These are phyloP conservation scores for Omphalotus guepiniiformis DNA, from an alignment of 768 basidiomycete genomes.

Conservation along the genomic window DNA sequence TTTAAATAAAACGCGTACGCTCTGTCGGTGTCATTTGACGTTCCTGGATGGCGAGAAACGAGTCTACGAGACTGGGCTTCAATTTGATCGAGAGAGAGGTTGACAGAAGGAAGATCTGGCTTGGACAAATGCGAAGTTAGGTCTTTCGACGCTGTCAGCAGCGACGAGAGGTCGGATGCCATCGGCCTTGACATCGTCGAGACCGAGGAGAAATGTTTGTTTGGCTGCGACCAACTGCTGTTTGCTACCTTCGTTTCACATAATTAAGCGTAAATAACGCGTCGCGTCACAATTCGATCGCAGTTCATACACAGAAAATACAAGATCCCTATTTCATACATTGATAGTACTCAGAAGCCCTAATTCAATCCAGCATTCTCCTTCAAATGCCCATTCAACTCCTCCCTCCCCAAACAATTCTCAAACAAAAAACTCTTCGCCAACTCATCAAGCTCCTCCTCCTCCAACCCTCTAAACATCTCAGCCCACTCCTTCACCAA, in stretches of 20 bases:
- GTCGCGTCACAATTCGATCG: too few species aligned
- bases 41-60: slow-evolving; percentile 63
- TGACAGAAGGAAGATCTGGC: slow-evolving; percentile 83
- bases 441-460: slow-evolving; percentile 47
- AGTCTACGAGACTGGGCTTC: slow-evolving; percentile 89
- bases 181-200: too few species aligned
- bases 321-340: too few species aligned
- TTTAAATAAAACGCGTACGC: slow-evolving; percentile 47
- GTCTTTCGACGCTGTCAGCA: slow-evolving; percentile 65
- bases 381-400: slow-evolving; percentile 35
- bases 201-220: not conserved
- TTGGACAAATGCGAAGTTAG: slow-evolving; percentile 74
- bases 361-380: slow-evolving; percentile 22
- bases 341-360: too few species aligned
- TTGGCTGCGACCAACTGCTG: too few species aligned
- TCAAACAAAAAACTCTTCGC: slow-evolving; percentile 54
- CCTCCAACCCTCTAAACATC: slow-evolving; percentile 38
- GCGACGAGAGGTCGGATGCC: slow-evolving; percentile 60
- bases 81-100: slow-evolving; percentile 90
- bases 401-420: slow-evolving; percentile 47
- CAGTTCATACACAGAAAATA: too few species aligned
- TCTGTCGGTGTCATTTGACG: slow-evolving; percentile 64
- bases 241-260: too few species aligned
- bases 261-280: too few species aligned
- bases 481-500: slow-evolving; percentile 49